phyloP scores from a whole-genome alignment of 768 basidiomycete genomes.

The Phanerodontia chrysosporium region DNA sequence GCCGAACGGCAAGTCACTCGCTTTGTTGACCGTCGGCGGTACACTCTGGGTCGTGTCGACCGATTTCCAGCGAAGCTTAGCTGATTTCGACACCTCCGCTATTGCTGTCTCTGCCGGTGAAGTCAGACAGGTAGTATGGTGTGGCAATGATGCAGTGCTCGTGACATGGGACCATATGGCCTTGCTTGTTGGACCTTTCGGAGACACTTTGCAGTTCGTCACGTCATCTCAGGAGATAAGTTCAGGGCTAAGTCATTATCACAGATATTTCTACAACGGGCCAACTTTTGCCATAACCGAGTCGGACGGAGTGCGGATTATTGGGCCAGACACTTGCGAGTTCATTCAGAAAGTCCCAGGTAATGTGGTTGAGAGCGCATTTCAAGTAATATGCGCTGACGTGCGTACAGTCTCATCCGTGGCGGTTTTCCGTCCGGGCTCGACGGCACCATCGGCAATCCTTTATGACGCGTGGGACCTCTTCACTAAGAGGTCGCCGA shows the following conservation, averaged over 20 bases:
- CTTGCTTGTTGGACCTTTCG: slow-evolving; percentile 88
- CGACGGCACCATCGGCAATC: slow-evolving; percentile 86
- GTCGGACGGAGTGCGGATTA: slow-evolving; percentile 82
- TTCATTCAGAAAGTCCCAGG: slow-evolving; percentile 93
- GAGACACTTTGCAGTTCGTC: slow-evolving; percentile 72
- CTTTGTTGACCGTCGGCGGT: slow-evolving; percentile 69
- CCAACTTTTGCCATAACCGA: slow-evolving; percentile 79
- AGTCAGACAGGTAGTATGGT: slow-evolving; percentile 84
- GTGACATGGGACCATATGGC: slow-evolving; percentile 78
- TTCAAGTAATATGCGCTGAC: not conserved
- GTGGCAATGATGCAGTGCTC: slow-evolving; percentile 91
- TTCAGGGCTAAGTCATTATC: not conserved
- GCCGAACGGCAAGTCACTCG: slow-evolving; percentile 90
- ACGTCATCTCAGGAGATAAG: slow-evolving; percentile 5
- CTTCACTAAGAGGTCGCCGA: slow-evolving; percentile 79
- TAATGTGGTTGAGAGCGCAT: slow-evolving; percentile 35
- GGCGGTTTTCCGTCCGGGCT: slow-evolving; percentile 89
- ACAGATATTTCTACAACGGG: slow-evolving; percentile 77
- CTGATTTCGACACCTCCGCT: slow-evolving; percentile 74
- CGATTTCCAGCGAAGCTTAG: slow-evolving; percentile 85
- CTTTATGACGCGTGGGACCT: slow-evolving; percentile 90
- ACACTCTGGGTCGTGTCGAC: slow-evolving; percentile 91
- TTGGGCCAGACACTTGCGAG: slow-evolving; percentile 77
- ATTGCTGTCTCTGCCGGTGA: slow-evolving; percentile 52
- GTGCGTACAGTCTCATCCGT: slow-evolving; percentile 57